Evolutionary conservation across 257 asterid species (phyloP).

Genomic region (Osmanthus fragrans): DNA sequence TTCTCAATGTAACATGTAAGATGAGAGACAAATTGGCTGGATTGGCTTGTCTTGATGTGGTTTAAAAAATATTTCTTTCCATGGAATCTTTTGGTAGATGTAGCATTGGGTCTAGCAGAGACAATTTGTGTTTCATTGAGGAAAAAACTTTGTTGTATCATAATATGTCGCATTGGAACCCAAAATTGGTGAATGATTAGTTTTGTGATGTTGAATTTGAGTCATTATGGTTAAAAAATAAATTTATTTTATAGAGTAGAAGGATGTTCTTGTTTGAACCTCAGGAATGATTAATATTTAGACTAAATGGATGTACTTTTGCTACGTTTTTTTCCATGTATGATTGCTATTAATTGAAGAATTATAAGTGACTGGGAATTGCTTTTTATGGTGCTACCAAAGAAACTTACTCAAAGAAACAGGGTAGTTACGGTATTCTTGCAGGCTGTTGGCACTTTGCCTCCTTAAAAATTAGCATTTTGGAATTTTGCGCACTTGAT

Average conservation of each 20-base stretch:
- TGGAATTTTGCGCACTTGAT: background rate
- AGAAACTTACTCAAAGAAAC: background rate
- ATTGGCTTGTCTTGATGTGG: background rate
- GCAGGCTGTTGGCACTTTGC: background rate
- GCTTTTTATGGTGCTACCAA: background rate
- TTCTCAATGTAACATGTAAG: background rate
- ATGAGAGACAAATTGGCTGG: background rate
- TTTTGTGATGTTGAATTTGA: conserved; percentile 20
- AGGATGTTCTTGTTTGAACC: background rate
- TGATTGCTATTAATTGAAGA: too few species aligned
- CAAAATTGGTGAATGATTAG: conserved; percentile 9
- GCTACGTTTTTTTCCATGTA: background rate
- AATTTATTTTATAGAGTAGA: background rate
- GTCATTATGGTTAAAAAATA: conserved; percentile 2
- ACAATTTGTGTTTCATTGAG: background rate
- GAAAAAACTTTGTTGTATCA: too few species aligned
- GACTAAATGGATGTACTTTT: background rate
- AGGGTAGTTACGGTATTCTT: background rate
- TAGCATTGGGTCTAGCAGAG: background rate
- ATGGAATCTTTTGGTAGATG: too few species aligned
- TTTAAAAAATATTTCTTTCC: too few species aligned
- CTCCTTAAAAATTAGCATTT: background rate
- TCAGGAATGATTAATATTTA: background rate
- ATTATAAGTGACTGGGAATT: background rate
- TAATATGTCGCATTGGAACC: too few species aligned